Percentiles rank a stretch among this genome's conserved stretches.
phyloP scores from a whole-genome alignment of 106 monocot genomes.

The Chionographis japonica region DNA sequence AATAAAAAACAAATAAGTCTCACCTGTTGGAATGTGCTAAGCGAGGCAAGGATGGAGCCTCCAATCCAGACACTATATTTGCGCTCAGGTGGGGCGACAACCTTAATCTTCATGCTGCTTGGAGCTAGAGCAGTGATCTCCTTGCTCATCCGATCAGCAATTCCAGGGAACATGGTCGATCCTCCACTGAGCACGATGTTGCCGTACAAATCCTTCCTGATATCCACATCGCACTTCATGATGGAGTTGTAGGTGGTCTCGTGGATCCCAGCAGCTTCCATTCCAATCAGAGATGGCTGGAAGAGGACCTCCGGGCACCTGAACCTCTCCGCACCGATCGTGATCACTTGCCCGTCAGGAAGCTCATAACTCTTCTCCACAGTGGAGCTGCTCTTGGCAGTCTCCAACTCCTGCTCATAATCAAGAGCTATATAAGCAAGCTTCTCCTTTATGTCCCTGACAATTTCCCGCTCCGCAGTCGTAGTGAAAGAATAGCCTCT shows the following conservation, averaged over 20 bases:
- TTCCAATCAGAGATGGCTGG: slow-evolving; percentile 28
- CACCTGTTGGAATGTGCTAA: slow-evolving; percentile 34
- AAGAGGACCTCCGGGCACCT: slow-evolving; percentile 36
- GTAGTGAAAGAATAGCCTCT: slow-evolving; percentile 35
- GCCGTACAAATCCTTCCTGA: slow-evolving; percentile 29
- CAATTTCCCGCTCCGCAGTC: slow-evolving; percentile 28
- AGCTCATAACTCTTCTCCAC: slow-evolving; percentile 27
- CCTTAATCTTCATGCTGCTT: slow-evolving; percentile 36
- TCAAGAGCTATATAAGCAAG: slow-evolving; percentile 29
- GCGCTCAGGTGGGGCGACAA: slow-evolving; percentile 26
- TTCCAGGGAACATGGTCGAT: slow-evolving; percentile 30
- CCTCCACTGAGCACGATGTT: slow-evolving; percentile 34
- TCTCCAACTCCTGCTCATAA: slow-evolving; percentile 28
- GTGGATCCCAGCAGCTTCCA: slow-evolving; percentile 34
- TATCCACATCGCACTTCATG: slow-evolving; percentile 38
- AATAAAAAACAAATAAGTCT: neutral
- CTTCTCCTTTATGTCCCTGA: slow-evolving; percentile 30
- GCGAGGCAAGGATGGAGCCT: slow-evolving; percentile 31
- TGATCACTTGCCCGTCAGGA: slow-evolving; percentile 27
- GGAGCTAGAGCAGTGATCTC: slow-evolving; percentile 31
- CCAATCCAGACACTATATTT: slow-evolving; percentile 37
- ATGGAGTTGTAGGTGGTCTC: slow-evolving; percentile 33
- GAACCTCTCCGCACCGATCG: slow-evolving; percentile 28
- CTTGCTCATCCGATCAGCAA: slow-evolving; percentile 32
- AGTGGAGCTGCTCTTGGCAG: slow-evolving; percentile 18